Evolutionary conservation across 345 rosid genomes (phyloP).

Genomic region (Linum usitatissimum): DNA sequence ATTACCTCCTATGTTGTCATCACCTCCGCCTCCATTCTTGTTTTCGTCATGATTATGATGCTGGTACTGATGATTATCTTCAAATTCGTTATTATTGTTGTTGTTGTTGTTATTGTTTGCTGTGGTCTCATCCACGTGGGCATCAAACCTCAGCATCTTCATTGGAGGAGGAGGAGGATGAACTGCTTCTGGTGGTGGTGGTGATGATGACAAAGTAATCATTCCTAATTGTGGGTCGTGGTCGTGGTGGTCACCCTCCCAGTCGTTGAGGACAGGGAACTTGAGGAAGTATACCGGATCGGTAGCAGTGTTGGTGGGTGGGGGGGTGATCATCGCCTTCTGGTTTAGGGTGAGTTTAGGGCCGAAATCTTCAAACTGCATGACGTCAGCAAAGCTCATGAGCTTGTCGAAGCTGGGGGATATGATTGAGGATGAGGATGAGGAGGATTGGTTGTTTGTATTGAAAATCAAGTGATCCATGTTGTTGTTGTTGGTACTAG

Average conservation of each 20-base stretch:
- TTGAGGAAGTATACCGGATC: slow-evolving; percentile 83
- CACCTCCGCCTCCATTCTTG: background rate
- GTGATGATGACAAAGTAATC: slow-evolving; percentile 4
- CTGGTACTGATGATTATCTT: background rate
- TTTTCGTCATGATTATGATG: background rate
- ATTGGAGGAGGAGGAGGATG: background rate
- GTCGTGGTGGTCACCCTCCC: slow-evolving; percentile 22
- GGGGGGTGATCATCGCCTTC: slow-evolving; percentile 16
- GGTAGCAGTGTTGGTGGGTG: slow-evolving; percentile 43
- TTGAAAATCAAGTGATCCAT: slow-evolving; percentile 55
- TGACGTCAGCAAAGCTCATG: slow-evolving; percentile 67
- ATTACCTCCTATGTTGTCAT: background rate
- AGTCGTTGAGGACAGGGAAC: slow-evolving; percentile 72
- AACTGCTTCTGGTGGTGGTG: background rate
- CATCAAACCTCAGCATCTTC: slow-evolving; percentile 21
- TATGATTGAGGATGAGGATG: slow-evolving; percentile 30
- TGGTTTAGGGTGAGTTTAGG: slow-evolving; percentile 63
- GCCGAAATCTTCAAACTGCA: slow-evolving; percentile 86
- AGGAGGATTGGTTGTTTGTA: slow-evolving; percentile 14
- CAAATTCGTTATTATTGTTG: background rate
- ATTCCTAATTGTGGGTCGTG: slow-evolving; percentile 18
- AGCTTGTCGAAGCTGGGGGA: slow-evolving; percentile 36
- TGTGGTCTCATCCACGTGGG: slow-evolving; percentile 26
- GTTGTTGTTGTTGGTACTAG: slow-evolving; percentile 27
- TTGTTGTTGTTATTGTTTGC: slow-evolving; percentile 4